Conservation (phyloP, 768 basidiomycete genomes). For the Chalciporus piperatus region DNA sequence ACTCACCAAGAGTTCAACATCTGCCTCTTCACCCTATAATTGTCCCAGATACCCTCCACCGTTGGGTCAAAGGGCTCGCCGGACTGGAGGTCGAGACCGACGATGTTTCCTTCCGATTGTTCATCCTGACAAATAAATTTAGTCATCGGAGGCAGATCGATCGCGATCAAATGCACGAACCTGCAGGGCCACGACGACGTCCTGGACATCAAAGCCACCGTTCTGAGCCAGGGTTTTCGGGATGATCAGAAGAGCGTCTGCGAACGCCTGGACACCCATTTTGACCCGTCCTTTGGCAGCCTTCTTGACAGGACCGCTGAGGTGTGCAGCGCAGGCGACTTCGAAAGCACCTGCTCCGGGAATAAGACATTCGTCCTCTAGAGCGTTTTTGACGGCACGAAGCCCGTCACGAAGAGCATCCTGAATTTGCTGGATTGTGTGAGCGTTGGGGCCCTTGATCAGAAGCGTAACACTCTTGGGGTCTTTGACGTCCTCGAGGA, state of each 20-base stretch:
- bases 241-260: constrained; percentile 90
- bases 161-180: constrained; percentile 36
- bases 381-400: constrained; percentile 92
- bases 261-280: constrained; percentile 96
- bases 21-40: constrained; percentile 97
- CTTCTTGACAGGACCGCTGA: constrained; percentile 77
- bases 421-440: constrained; percentile 95
- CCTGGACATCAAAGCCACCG: constrained; percentile 96
- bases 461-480: constrained; percentile 95
- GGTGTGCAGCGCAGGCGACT: constrained; percentile 83
- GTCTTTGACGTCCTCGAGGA: constrained; percentile 93
- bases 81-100: constrained; percentile 88
- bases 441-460: constrained; percentile 96
- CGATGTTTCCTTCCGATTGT: constrained; percentile 87
- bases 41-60: constrained; percentile 97
- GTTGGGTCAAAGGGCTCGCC: constrained; percentile 97
- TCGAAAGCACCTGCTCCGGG: constrained; percentile 99
- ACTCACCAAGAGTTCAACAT: constrained; percentile 95
- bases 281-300: constrained; percentile 90
- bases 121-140: constrained; percentile 61
- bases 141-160: constrained; percentile 3
- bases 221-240: constrained; percentile 97
- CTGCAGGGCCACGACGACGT: constrained; percentile 88
- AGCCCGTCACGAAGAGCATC: constrained; percentile 98
- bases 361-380: constrained; percentile 85